Evolutionary conservation across 371 early-diverging fungal genomes (phyloP).

Genomic region (Lichtheimia hyalospora): DNA sequence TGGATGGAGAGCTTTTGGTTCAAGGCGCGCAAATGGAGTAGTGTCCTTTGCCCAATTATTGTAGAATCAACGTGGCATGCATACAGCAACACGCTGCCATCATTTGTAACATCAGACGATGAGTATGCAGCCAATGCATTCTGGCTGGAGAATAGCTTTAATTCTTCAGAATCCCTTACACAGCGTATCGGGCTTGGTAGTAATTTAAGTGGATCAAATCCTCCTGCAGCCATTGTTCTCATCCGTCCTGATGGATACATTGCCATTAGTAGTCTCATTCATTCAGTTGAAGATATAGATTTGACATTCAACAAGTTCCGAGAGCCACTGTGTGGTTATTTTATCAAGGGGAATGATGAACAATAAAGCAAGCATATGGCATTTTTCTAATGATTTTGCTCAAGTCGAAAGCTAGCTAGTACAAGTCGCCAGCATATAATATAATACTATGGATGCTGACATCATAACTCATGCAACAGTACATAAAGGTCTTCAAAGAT

Average conservation of each 20-base stretch:
- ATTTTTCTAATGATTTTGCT: too few species aligned
- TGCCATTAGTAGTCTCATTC: conserved; percentile 5
- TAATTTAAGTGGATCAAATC: background rate
- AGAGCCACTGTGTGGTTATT: too few species aligned
- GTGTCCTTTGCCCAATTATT: background rate
- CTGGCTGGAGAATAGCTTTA: conserved; percentile 6
- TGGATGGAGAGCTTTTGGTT: conserved; percentile 17
- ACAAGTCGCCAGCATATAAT: too few species aligned
- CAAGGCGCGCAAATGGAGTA: background rate
- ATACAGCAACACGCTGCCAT: background rate
- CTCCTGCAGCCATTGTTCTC: conserved; percentile 12
- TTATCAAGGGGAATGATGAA: too few species aligned
- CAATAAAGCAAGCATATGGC: too few species aligned
- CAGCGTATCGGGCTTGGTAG: conserved; percentile 5
- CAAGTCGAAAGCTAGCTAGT: too few species aligned
- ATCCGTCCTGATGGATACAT: conserved; percentile 15
- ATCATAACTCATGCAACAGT: too few species aligned
- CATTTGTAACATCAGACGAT: background rate
- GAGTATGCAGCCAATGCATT: conserved; percentile 4
- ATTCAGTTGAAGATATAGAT: conserved; percentile 2
- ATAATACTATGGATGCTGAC: too few species aligned
- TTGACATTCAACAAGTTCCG: conserved; percentile 1
- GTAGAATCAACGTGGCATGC: conserved; percentile 3
- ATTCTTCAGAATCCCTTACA: background rate
- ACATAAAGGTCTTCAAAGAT: too few species aligned